A percentile compares a stretch with the other conserved stretches of the same genome.
Conservation (phyloP, 129 eudicot genomes). For the Arctium lappa region DNA sequence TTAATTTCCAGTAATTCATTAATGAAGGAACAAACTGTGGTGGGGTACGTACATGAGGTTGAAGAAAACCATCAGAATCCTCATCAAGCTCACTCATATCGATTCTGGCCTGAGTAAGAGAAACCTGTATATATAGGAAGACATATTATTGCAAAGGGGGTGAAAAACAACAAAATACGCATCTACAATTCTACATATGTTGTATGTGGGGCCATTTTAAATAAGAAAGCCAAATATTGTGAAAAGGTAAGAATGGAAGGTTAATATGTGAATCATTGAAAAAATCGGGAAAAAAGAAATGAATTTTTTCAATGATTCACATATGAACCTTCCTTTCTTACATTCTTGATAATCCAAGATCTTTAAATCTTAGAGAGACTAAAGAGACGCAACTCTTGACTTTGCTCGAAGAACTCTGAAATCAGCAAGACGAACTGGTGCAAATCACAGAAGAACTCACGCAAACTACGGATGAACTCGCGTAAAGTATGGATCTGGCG, state of each 20-base stretch:
- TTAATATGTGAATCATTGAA: neutral
- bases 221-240: neutral
- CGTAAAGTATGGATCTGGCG: too few relatives aligned
- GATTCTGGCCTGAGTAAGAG: constrained; percentile 93
- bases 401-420: too few relatives aligned
- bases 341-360: too few relatives aligned
- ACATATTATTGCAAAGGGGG: neutral
- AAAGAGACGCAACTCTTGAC: too few relatives aligned
- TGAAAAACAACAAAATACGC: neutral
- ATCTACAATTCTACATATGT: neutral
- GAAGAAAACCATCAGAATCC: constrained; percentile 97
- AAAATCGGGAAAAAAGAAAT: too few relatives aligned
- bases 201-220: neutral
- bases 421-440: too few relatives aligned
- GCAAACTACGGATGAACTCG: too few relatives aligned
- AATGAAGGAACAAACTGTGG: neutral
- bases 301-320: neutral
- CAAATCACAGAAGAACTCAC: too few relatives aligned
- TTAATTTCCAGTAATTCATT: neutral
- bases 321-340: neutral
- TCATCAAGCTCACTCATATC: constrained; percentile 99
- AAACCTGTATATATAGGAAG: constrained; percentile 50
- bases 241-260: neutral
- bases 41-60: constrained; percentile 60
- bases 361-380: too few relatives aligned